Base-by-base conservation (phyloP, 2,329 filamentous ascomycete genomes). In the Phyllosticta paracitricarpa region DNA sequence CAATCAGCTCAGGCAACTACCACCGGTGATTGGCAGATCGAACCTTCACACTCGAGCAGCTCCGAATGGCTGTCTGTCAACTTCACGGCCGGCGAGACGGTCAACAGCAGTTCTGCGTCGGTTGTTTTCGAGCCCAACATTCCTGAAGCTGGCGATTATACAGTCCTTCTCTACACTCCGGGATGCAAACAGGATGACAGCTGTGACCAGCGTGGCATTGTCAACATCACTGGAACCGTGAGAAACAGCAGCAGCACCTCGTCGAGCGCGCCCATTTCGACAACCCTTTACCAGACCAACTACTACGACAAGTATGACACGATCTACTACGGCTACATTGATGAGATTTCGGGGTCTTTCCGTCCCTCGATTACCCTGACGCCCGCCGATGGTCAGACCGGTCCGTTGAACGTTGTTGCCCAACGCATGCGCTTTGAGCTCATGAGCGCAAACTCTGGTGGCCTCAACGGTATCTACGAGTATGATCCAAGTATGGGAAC, bases 231-330 rank as follows among this genome's bases (percentile, higher is more conserved):
- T 1, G 89, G 86, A 35, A 81, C 80, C 25, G 85, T 94, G 78
- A 82, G 84, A 2, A 76, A 78, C 6, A 55, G 54, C 24, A 70
- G 70, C 30, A 75, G 66, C 68, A 74, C 66, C 67, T 74, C 67
- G 66, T 63, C 54, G 7, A 58, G 62, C 22, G 26, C 48, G 24
- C 78, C 82, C 4, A 79, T 86, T 62, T 81, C 83, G 28, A 84
- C 80, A 0, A 81, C 83, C 0, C 77, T 97, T 7, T 95, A 83
- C 71, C 94, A 99, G 74, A 96, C 92, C 19, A 99, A 99, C 76
- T 83, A 95, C 71, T 95, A 87, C 72, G 93, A 97, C 78, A 99
- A 99, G 75, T 97, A 96, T 70, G 94, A 99, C 71, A 86, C 89
- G 66, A 86, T 99, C 62, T 96, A 91, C 75, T 88, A 87, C 66